phyloP scores from a whole-genome alignment of 23 red algal species.

The Gracilaria domingensis region DNA sequence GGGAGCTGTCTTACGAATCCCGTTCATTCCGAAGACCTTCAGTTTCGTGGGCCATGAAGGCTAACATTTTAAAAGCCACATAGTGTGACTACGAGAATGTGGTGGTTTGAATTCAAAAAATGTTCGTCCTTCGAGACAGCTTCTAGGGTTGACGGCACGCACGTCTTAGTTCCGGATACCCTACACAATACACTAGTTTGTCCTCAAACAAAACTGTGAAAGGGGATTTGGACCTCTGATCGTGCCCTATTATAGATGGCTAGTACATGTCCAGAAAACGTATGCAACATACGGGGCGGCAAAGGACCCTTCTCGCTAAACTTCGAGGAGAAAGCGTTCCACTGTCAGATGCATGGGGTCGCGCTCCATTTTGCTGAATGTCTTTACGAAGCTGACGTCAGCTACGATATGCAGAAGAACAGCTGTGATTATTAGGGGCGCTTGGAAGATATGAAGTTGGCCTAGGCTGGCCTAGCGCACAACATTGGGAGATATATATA shows the following conservation, averaged over 20 bases:
- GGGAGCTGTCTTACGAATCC: not conserved
- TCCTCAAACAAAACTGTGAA: not conserved
- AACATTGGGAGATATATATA: not conserved
- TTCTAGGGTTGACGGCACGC: not conserved
- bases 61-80: not conserved
- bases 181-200: not conserved
- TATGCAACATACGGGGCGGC: not conserved
- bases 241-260: not conserved
- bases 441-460: not conserved
- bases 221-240: not conserved
- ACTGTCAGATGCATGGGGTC: not conserved
- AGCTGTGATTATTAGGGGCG: not conserved
- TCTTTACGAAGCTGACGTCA: slow-evolving; percentile 8
- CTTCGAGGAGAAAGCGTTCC: not conserved
- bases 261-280: not conserved
- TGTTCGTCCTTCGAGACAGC: not conserved
- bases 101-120: slow-evolving; percentile 13
- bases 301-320: not conserved
- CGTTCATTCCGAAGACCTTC: not conserved
- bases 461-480: not conserved
- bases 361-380: not conserved
- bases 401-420: not conserved
- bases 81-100: not conserved
- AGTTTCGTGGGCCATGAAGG: not conserved
- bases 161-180: not conserved